phyloP scores from a whole-genome alignment of 306 rosid genomes.

The Cucumis melo region DNA sequence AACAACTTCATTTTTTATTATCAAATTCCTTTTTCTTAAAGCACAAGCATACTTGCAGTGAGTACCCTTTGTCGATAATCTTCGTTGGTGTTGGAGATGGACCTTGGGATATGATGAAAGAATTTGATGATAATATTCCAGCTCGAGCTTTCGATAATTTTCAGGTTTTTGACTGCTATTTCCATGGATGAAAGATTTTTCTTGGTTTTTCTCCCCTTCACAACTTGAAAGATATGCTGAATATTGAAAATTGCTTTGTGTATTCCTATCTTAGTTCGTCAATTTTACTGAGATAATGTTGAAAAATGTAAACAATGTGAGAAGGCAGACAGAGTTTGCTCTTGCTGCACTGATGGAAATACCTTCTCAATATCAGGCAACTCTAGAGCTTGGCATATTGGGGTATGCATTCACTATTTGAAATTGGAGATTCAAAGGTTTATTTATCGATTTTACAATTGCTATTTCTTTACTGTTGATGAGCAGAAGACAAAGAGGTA shows the following conservation, averaged over 20 bases:
- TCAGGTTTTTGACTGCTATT: conserved; percentile 39
- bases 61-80: conserved; percentile 69
- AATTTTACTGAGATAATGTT: conserved; percentile 72
- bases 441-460: background rate
- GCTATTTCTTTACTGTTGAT: background rate
- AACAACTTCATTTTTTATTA: background rate
- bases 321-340: conserved; percentile 58
- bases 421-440: background rate
- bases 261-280: conserved; percentile 40
- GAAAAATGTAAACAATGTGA: conserved; percentile 26
- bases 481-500: conserved; percentile 27
- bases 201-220: background rate
- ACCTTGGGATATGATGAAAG: conserved; percentile 91
- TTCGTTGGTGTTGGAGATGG: conserved; percentile 96
- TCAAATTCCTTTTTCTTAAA: background rate
- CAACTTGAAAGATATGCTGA: background rate
- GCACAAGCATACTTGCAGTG: conserved; percentile 28
- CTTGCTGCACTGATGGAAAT: conserved; percentile 87
- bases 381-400: conserved; percentile 52
- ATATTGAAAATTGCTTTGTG: conserved; percentile 1
- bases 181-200: conserved; percentile 2
- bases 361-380: conserved; percentile 87
- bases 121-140: conserved; percentile 80
- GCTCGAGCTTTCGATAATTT: conserved; percentile 76
- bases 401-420: conserved; percentile 7